phyloP scores from a whole-genome alignment of 768 basidiomycete species.

The Lentinula edodes region DNA sequence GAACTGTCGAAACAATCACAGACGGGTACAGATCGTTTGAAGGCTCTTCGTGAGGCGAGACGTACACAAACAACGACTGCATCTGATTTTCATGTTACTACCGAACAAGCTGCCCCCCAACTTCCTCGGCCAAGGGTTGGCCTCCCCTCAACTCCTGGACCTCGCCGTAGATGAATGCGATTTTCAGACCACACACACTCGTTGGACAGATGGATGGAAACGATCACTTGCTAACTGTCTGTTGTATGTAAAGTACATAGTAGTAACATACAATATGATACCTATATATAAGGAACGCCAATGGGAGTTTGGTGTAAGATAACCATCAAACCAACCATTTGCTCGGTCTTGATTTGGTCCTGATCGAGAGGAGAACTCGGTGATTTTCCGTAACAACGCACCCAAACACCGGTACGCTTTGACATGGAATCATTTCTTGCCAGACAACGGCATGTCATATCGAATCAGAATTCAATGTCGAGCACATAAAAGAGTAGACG shows the following conservation, averaged over 20 bases:
- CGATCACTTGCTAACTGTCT: not conserved
- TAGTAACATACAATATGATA: not conserved
- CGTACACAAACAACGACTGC: conserved; percentile 18
- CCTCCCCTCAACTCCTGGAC: conserved; percentile 27
- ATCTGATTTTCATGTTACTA: not conserved
- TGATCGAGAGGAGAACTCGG: not conserved
- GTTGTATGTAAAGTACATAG: not conserved
- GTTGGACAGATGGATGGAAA: conserved; percentile 13
- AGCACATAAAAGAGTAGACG: not conserved
- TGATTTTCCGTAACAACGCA: not conserved
- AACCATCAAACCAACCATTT: not conserved
- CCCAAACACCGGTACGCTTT: not conserved
- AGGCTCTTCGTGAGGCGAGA: conserved; percentile 46
- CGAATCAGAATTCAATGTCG: not conserved
- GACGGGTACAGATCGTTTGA: conserved; percentile 41
- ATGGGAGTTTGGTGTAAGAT: not conserved
- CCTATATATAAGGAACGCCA: not conserved
- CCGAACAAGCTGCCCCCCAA: not conserved
- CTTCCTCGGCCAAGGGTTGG: conserved; percentile 22
- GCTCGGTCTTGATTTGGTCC: not conserved
- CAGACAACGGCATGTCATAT: not conserved
- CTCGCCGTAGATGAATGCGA: conserved; percentile 12
- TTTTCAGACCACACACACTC: conserved; percentile 10
- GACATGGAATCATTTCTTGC: not conserved
- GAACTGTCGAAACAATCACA: conserved; percentile 5